phyloP scores from a whole-genome alignment of 2,329 filamentous ascomycete genomes.

The Sclerotinia subarctica region DNA sequence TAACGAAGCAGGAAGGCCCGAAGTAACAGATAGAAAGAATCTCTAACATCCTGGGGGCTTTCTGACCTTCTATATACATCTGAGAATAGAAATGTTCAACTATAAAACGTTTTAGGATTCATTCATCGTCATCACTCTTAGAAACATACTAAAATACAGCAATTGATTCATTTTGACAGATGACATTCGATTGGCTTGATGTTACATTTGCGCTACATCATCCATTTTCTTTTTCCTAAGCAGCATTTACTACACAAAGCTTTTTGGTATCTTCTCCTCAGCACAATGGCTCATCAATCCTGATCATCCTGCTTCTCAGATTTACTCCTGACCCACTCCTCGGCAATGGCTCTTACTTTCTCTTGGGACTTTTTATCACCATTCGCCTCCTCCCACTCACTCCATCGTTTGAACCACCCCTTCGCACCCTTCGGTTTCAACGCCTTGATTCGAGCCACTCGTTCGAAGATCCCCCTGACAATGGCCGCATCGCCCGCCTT shows the following conservation, averaged over 20 bases:
- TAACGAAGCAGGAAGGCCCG: not conserved
- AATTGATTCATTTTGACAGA: not conserved
- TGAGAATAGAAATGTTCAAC: not conserved
- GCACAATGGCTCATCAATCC: conserved; percentile 7
- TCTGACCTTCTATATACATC: not conserved
- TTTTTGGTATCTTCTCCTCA: conserved; percentile 14
- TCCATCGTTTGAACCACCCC: conserved; percentile 90
- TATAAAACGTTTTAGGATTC: not conserved
- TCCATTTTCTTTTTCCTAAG: not conserved
- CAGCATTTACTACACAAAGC: conserved; percentile 2
- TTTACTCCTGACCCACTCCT: conserved; percentile 61
- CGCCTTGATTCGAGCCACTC: conserved; percentile 64
- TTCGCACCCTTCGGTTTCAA: conserved; percentile 81
- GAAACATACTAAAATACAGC: not conserved
- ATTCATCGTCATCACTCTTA: not conserved
- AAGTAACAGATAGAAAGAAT: not conserved
- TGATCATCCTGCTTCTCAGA: conserved; percentile 38
- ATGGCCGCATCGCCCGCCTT: conserved; percentile 55
- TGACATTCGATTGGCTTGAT: conserved; percentile 5
- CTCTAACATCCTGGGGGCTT: not conserved
- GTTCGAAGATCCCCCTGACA: conserved; percentile 77
- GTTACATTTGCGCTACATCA: conserved; percentile 6
- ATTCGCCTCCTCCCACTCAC: conserved; percentile 76
- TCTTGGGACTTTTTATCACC: conserved; percentile 69
- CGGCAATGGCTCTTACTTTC: conserved; percentile 66